Evolutionary conservation across 306 rosid genomes (phyloP), one percentile per base, ranked within the genome.

Genomic region (Luffa aegyptiaca): DNA sequence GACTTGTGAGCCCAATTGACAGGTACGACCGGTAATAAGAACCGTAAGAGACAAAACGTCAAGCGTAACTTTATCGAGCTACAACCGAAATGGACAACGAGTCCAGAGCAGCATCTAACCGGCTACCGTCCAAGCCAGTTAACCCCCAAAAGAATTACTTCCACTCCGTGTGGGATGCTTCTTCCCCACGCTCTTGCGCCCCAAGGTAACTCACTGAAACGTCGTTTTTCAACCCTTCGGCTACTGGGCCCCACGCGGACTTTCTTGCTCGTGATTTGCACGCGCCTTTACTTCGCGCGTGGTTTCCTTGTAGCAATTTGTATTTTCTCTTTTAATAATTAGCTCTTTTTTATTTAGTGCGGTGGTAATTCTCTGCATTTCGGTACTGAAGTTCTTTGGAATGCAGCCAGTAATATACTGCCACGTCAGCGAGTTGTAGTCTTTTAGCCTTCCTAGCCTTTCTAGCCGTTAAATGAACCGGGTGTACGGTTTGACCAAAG

Each of bases 1-100:
- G 11, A 5, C n/a, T n/a, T n/a, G n/a, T n/a, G 33, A 21, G 13
- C 2, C 52, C 53, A 45, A 7, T 16, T 36, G 74, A 80, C 82
- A 77, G 73, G 80, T 49, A 74, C 45, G 10, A 68, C 59, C 78
- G 66, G 85, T 80, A n/a, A 57, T 21, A 64, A 8, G 3, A 63
- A 73, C 65, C 82, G 75, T 72, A 77, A 87, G 80, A 80, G 84
- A 86, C 86, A 82, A 80, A 20, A 57, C 81, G 71, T 65, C 35
- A 78, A 78, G 21, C 31, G 31, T 72, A 80, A 82, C 33, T 84
- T 66, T 63, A 76, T 48, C 0, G 44, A 2, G 14, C 3, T 8
- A 8, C 49, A 49, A 81, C 78, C 70, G 46, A 87, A 80, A 6
- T 76, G 26, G 90, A 87, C 90, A 87, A 87, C 44, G 36, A 78